A percentile compares a stretch with the other conserved stretches of the same genome.
Conservation (phyloP, 2,329 filamentous ascomycete genomes). For the Phialocephala subalpina region DNA sequence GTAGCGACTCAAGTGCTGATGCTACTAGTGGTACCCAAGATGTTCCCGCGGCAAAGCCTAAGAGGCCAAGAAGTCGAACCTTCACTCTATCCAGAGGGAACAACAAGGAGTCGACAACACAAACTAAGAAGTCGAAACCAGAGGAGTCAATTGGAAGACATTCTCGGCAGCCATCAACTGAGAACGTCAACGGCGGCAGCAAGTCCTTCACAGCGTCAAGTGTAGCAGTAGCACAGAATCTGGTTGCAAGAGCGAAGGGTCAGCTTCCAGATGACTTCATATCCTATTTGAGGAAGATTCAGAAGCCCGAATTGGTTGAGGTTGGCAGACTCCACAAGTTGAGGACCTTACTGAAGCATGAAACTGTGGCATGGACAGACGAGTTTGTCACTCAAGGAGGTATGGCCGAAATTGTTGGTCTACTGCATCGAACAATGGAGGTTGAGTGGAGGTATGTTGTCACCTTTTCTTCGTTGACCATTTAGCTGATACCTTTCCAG, state of each 20-base stretch:
- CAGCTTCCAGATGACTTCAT: slow-evolving; percentile 86
- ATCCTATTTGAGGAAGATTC: slow-evolving; percentile 80
- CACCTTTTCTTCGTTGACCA: background rate
- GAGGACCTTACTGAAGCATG: slow-evolving; percentile 86
- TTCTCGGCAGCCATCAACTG: slow-evolving; percentile 75
- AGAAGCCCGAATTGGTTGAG: slow-evolving; percentile 83
- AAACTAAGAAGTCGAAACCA: slow-evolving; percentile 77
- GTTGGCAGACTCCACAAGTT: slow-evolving; percentile 97
- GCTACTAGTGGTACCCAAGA: slow-evolving; percentile 47
- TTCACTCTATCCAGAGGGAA: slow-evolving; percentile 62
- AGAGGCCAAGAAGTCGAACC: slow-evolving; percentile 73
- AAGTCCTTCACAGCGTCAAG: slow-evolving; percentile 61
- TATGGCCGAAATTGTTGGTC: slow-evolving; percentile 87
- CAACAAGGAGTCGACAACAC: slow-evolving; percentile 65
- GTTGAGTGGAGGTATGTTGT: slow-evolving; percentile 88
- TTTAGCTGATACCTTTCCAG: slow-evolving; percentile 57
- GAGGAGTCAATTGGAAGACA: slow-evolving; percentile 69
- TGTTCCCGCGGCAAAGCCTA: slow-evolving; percentile 53
- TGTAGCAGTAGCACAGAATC: slow-evolving; percentile 61
- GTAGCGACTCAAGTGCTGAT: slow-evolving; percentile 47
- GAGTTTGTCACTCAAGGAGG: slow-evolving; percentile 88
- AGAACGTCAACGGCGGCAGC: slow-evolving; percentile 70
- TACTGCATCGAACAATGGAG: slow-evolving; percentile 91
- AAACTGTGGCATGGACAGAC: slow-evolving; percentile 96
- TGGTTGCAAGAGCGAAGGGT: slow-evolving; percentile 75